phyloP scores from a whole-genome alignment of 2,329 filamentous ascomycete genomes.

The Stachybotrys echinatus region DNA sequence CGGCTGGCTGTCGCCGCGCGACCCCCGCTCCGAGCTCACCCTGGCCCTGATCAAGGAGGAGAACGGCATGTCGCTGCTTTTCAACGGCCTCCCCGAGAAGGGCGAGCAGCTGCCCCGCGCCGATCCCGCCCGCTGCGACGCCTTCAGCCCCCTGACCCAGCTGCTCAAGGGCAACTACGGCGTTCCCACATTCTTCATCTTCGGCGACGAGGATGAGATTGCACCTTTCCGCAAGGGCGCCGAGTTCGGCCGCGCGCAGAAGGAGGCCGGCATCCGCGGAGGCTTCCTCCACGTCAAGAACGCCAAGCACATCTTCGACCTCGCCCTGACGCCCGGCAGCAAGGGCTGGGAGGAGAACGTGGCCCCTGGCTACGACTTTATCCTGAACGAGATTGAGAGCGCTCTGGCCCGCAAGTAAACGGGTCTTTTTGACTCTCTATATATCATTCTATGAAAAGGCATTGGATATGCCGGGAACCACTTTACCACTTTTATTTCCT shows the following conservation, averaged over 20 bases:
- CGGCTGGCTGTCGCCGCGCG: slow-evolving; percentile 11
- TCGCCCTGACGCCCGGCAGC: slow-evolving; percentile 9
- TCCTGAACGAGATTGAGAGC: slow-evolving; percentile 8
- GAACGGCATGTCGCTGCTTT: slow-evolving; percentile 13
- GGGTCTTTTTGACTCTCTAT: too few relatives aligned
- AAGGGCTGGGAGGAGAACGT: slow-evolving; percentile 9
- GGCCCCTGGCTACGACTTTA: slow-evolving; percentile 11
- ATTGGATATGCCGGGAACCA: too few relatives aligned
- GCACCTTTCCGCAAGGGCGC: slow-evolving; percentile 9
- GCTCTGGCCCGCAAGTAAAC: not conserved
- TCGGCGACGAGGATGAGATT: slow-evolving; percentile 13
- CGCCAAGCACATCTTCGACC: slow-evolving; percentile 13
- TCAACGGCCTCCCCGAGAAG: slow-evolving; percentile 7
- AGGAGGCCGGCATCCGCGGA: slow-evolving; percentile 2
- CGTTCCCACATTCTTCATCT: slow-evolving; percentile 12
- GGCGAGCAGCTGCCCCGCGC: slow-evolving; percentile 6
- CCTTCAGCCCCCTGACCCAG: slow-evolving; percentile 12
- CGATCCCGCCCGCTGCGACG: slow-evolving; percentile 5
- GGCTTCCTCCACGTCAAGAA: slow-evolving; percentile 10
- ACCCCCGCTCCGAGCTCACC: slow-evolving; percentile 12
- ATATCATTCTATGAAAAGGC: too few relatives aligned
- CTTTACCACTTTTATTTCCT: too few relatives aligned
- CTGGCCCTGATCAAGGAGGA: slow-evolving; percentile 13
- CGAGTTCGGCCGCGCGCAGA: slow-evolving; percentile 7
- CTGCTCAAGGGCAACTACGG: slow-evolving; percentile 10